Percentiles rank a stretch among this genome's conserved stretches.
Conservation (phyloP, 805 yeast species). For the Saccharomyces mikatae region DNA sequence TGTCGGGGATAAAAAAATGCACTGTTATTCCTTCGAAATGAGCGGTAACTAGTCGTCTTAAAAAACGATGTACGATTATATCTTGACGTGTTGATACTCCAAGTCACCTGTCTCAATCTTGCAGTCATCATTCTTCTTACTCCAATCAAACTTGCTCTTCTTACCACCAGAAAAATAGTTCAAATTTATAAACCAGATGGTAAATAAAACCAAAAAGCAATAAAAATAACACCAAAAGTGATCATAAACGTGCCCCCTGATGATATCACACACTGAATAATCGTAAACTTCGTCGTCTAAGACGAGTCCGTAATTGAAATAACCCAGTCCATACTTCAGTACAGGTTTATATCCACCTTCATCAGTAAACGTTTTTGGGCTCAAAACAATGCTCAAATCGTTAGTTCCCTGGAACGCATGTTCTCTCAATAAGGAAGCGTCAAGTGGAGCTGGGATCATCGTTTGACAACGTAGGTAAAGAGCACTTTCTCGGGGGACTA, state of each 20-base stretch:
- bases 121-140: background rate
- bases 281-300: constrained; percentile 18
- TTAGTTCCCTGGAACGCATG: constrained; percentile 31
- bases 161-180: constrained; percentile 6
- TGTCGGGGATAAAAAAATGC: background rate
- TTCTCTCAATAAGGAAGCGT: constrained; percentile 31
- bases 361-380: constrained; percentile 22
- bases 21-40: background rate
- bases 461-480: background rate
- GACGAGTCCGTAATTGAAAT: constrained; percentile 25
- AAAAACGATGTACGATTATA: background rate
- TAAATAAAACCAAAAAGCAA: constrained; percentile 10
- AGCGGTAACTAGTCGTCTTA: background rate
- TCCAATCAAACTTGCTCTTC: constrained; percentile 6
- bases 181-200: constrained; percentile 14
- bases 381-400: constrained; percentile 22
- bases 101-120: constrained; percentile 5
- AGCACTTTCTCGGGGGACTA: background rate
- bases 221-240: constrained; percentile 18
- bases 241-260: constrained; percentile 20
- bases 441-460: constrained; percentile 33
- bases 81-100: constrained; percentile 6
- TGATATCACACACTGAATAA: constrained; percentile 10
- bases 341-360: constrained; percentile 28
- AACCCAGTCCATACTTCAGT: constrained; percentile 28